These are phyloP conservation scores for Amanita thiersii DNA, from an alignment of 768 basidiomycete genomes.

Conservation along the genomic window DNA sequence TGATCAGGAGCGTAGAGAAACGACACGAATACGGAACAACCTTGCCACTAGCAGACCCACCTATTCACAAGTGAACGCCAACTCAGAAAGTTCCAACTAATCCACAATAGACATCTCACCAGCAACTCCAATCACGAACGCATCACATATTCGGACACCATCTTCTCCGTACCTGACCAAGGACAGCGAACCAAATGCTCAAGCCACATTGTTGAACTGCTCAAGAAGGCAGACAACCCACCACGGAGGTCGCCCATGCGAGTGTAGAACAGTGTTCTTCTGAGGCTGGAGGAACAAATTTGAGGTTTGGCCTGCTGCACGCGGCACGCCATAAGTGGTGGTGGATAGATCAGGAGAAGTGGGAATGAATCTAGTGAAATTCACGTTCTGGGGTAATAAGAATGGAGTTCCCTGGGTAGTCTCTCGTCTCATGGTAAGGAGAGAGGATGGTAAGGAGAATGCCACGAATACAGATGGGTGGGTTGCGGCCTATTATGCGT, in stretches of 20 bases:
- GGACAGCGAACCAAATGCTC: slow-evolving; percentile 3
- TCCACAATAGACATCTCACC: slow-evolving; percentile 32
- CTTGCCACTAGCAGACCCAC: slow-evolving; percentile 86
- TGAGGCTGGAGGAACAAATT: slow-evolving; percentile 31
- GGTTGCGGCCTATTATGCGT: too few species aligned
- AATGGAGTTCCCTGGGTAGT: too few species aligned
- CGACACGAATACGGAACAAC: slow-evolving; percentile 31
- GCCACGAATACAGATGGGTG: too few species aligned
- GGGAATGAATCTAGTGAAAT: too few species aligned
- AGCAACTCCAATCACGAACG: slow-evolving; percentile 81
- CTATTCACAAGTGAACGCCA: slow-evolving; percentile 24
- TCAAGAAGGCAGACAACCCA: slow-evolving; percentile 19
- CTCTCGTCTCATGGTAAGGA: too few species aligned
- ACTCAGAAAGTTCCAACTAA: not conserved
- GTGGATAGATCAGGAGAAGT: slow-evolving; percentile 4
- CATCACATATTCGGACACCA: slow-evolving; percentile 59
- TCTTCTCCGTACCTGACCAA: slow-evolving; percentile 66
- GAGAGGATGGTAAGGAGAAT: too few species aligned
- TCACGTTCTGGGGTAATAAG: too few species aligned
- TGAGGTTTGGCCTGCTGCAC: slow-evolving; percentile 4
- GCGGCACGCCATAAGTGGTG: slow-evolving; percentile 9
- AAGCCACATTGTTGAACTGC: slow-evolving; percentile 10
- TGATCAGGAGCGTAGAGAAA: not conserved
- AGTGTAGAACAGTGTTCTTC: slow-evolving; percentile 75
- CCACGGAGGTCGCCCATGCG: slow-evolving; percentile 85